Evolutionary conservation across 139 green algal species (phyloP), one percentile per base, ranked within the genome.

Genomic region (Auxenochlorella protothecoides): DNA sequence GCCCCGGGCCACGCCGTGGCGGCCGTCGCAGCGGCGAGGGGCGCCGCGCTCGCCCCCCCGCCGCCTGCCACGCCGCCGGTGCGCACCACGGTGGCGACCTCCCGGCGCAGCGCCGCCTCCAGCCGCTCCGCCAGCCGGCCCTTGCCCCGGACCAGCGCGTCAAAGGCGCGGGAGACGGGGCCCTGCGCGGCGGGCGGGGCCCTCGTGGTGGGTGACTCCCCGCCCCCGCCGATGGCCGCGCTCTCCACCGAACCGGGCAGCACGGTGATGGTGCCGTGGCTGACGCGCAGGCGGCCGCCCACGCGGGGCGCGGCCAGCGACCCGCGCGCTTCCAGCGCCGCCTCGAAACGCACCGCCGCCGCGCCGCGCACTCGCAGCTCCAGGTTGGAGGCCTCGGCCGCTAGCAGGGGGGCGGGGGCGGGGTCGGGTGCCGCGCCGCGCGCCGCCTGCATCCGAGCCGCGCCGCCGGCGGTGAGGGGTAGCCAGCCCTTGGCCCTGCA

Each of bases 321-420:
- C 65, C 79, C 76, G 12, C 61, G 66, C 27, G 92, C 11, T 8
- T 69, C 16, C 53, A 96, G 68, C 5, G 69, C 55, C 0, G 83
- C 83, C 68, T 96, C 90, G 54, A 92, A 62, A 44, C 80, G 72
- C 12, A 86, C 84, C 82, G 75, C 90, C 79, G 91, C 94, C 27
- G 86, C 66, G 75, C 89, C 90, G 62, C 84, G 79, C 15, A 86
- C 79, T 0, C 86, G 80, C 54, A 95, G 61, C 77, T 94, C 88
- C 71, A 92, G 72, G 9, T 68, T 82, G 6, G 80, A 55, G 53
- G 87, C 68, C 44, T 82, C 78, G n/a, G 64, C 57, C 52, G 66
- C 63, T 10, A 74, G 52, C 13, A 53, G 60, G 16, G 27, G 14
- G 3, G 27, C 52, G 52, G 68, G 55, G 68, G 55, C 53, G 9